phyloP scores from a whole-genome alignment of 305 asterid genomes.

The Fraxinus sp. region DNA sequence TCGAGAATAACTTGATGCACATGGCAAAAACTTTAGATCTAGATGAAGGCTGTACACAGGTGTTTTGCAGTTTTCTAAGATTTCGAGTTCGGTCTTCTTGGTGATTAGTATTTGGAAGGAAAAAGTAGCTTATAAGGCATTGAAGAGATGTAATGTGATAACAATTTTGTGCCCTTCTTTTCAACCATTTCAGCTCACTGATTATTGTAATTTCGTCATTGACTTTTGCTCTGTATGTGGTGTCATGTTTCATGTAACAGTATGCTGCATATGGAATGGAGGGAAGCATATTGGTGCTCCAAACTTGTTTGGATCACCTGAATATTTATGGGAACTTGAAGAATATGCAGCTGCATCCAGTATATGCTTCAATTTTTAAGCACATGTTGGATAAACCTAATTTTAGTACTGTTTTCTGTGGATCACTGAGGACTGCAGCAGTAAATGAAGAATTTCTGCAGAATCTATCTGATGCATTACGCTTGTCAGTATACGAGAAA shows the following conservation, averaged over 20 bases:
- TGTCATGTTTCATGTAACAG: slow-evolving; percentile 42
- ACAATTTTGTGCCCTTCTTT: not conserved
- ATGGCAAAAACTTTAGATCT: not conserved
- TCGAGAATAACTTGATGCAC: not conserved
- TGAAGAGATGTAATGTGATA: slow-evolving; percentile 1
- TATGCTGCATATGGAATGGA: slow-evolving; percentile 60
- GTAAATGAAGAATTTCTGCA: slow-evolving; percentile 70
- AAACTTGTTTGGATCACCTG: slow-evolving; percentile 65
- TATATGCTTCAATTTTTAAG: slow-evolving; percentile 66
- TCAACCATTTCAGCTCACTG: slow-evolving; percentile 3
- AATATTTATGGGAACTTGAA: slow-evolving; percentile 57
- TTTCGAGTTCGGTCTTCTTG: not conserved
- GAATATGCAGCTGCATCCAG: slow-evolving; percentile 56
- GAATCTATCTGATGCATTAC: slow-evolving; percentile 57
- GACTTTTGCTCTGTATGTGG: slow-evolving; percentile 5
- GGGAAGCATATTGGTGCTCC: slow-evolving; percentile 76
- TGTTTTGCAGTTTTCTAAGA: not conserved
- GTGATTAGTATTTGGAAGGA: not conserved
- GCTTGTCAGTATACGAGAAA: slow-evolving; percentile 63
- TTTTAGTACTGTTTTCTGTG: slow-evolving; percentile 71
- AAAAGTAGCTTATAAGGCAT: not conserved
- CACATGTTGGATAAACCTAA: slow-evolving; percentile 72
- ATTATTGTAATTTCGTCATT: not conserved
- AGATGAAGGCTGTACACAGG: not conserved
- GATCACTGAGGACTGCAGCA: slow-evolving; percentile 53